phyloP scores from a whole-genome alignment of 257 asterid species.

The Solanum chiquidenum region DNA sequence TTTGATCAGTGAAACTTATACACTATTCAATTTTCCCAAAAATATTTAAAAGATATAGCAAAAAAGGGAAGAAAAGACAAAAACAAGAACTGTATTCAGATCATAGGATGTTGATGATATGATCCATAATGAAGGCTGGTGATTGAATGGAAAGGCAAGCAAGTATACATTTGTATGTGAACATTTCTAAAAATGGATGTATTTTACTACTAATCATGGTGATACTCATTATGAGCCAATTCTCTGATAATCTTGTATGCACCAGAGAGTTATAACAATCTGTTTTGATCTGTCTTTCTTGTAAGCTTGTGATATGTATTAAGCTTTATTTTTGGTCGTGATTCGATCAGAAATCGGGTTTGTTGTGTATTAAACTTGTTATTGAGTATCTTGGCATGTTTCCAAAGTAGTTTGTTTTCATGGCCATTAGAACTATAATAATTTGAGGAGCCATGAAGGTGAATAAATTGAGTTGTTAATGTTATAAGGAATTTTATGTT shows the following conservation, averaged over 20 bases:
- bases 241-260: background rate
- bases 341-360: background rate
- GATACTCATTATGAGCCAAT: too few species aligned
- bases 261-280: background rate
- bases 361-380: background rate
- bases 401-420: background rate
- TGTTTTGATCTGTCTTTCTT: background rate
- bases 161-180: background rate
- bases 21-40: background rate
- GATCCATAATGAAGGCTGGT: background rate
- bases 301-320: background rate
- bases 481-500: background rate
- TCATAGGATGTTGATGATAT: too few species aligned
- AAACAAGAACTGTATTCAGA: too few species aligned
- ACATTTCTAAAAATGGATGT: background rate
- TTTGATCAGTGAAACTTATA: background rate
- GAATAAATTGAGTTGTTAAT: background rate
- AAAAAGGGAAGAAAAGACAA: background rate
- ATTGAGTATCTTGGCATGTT: background rate
- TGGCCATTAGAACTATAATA: background rate
- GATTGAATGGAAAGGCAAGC: constrained; percentile 2
- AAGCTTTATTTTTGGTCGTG: background rate
- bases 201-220: too few species aligned
- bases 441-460: background rate
- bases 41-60: background rate